phyloP scores from a whole-genome alignment of 495 filamentous ascomycete species.

The Glarea lozoyensis region DNA sequence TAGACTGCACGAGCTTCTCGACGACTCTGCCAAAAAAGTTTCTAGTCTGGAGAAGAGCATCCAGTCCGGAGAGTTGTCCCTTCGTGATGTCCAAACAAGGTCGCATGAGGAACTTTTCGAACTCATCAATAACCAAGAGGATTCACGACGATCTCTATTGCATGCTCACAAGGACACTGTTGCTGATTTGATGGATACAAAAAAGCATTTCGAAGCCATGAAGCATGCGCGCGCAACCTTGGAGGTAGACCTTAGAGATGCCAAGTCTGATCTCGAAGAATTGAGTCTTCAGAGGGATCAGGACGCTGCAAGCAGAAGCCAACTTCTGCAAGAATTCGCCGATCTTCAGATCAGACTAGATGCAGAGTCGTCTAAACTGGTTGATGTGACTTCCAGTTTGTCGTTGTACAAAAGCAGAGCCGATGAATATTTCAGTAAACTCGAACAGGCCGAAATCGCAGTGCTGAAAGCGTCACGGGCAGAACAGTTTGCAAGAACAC shows the following conservation, averaged over 20 bases:
- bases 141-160: conserved; percentile 71
- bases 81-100: conserved; percentile 86
- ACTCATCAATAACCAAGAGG: conserved; percentile 87
- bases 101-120: conserved; percentile 94
- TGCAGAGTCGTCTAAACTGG: conserved; percentile 73
- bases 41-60: conserved; percentile 83
- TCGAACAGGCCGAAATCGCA: conserved; percentile 93
- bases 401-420: conserved; percentile 86
- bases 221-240: conserved; percentile 67
- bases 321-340: conserved; percentile 85
- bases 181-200: conserved; percentile 75
- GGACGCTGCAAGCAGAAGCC: conserved; percentile 71
- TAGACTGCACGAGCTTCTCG: conserved; percentile 87
- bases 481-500: conserved; percentile 87
- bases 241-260: conserved; percentile 87
- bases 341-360: conserved; percentile 93
- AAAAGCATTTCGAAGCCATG: conserved; percentile 74
- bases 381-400: conserved; percentile 75
- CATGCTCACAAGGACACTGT: conserved; percentile 80
- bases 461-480: conserved; percentile 87
- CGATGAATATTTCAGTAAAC: conserved; percentile 95
- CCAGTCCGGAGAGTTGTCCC: conserved; percentile 76
- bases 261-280: conserved; percentile 75
- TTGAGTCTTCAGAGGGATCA: conserved; percentile 69
- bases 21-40: conserved; percentile 90